Evolutionary conservation across 2,329 filamentous ascomycete species (phyloP).

Genomic region (Rutstroemia sp.): DNA sequence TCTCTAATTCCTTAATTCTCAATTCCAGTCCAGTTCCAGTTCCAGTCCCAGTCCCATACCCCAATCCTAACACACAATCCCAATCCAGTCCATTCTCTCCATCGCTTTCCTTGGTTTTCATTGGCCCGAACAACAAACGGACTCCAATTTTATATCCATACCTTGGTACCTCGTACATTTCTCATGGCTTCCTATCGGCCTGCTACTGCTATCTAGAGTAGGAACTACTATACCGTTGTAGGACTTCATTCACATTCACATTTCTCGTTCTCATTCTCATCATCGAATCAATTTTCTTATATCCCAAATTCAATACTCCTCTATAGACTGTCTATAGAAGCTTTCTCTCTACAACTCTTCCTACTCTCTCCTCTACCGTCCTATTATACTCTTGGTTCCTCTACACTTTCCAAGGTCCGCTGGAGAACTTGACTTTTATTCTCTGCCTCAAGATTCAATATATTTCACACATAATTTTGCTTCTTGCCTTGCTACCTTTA

Average conservation of each 20-base stretch:
- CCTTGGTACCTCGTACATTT: too few species aligned
- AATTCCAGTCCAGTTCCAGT: conserved; percentile 3
- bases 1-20: neutral
- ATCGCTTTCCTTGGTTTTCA: too few species aligned
- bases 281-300: neutral
- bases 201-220: too few species aligned
- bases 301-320: too few species aligned
- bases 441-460: neutral
- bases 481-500: conserved; percentile 8
- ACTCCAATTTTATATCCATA: conserved; percentile 7
- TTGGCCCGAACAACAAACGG: neutral
- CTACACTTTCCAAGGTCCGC: neutral
- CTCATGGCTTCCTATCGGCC: too few species aligned
- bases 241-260: neutral
- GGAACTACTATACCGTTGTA: too few species aligned
- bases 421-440: neutral
- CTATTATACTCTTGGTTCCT: neutral
- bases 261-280: conserved; percentile 1
- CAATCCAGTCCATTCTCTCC: too few species aligned
- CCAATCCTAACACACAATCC: neutral
- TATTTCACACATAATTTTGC: neutral
- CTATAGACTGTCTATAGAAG: too few species aligned
- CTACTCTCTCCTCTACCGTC: too few species aligned
- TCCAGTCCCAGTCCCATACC: conserved; percentile 7
- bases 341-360: too few species aligned